Conservation (phyloP, 192 early-diverging fungal genomes). For the Podochytrium sp. region DNA sequence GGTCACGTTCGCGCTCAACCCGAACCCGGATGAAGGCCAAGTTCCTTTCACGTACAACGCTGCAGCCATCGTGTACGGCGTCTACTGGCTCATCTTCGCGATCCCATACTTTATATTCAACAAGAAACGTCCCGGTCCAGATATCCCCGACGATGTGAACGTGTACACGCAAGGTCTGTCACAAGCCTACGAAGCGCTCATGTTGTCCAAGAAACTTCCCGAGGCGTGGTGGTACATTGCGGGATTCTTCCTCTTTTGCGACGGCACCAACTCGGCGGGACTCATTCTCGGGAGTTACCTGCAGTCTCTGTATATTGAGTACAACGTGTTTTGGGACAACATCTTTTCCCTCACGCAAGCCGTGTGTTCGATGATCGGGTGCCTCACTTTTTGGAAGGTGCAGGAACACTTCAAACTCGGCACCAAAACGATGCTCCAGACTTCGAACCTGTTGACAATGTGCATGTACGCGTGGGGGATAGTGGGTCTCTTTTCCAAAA, state of each 20-base stretch:
- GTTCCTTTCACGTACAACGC: neutral
- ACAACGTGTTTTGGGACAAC: slow-evolving; percentile 16
- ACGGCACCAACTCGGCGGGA: slow-evolving; percentile 36
- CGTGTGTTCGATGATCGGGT: slow-evolving; percentile 40
- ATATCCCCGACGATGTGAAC: slow-evolving; percentile 30
- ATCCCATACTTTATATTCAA: slow-evolving; percentile 42
- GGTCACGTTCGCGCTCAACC: neutral
- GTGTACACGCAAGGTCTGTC: slow-evolving; percentile 37
- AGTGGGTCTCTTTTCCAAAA: slow-evolving; percentile 27
- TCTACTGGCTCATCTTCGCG: slow-evolving; percentile 38
- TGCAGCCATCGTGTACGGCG: neutral
- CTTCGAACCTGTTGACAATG: slow-evolving; percentile 35
- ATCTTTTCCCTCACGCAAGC: slow-evolving; percentile 39
- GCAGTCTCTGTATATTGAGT: slow-evolving; percentile 36
- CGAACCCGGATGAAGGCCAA: neutral
- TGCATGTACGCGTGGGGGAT: slow-evolving; percentile 39
- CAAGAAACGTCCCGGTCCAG: slow-evolving; percentile 39
- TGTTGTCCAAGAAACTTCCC: slow-evolving; percentile 35
- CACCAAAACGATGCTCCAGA: slow-evolving; percentile 44
- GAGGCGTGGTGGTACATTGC: slow-evolving; percentile 38
- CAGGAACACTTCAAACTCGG: slow-evolving; percentile 32
- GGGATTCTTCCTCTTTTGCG: slow-evolving; percentile 43
- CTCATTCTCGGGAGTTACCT: slow-evolving; percentile 33
- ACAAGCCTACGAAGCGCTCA: slow-evolving; percentile 13
- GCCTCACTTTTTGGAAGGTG: slow-evolving; percentile 38